A percentile compares a stretch with the other conserved stretches of the same genome.
phyloP scores from a whole-genome alignment of 345 rosid genomes.

The Brassica cretica region DNA sequence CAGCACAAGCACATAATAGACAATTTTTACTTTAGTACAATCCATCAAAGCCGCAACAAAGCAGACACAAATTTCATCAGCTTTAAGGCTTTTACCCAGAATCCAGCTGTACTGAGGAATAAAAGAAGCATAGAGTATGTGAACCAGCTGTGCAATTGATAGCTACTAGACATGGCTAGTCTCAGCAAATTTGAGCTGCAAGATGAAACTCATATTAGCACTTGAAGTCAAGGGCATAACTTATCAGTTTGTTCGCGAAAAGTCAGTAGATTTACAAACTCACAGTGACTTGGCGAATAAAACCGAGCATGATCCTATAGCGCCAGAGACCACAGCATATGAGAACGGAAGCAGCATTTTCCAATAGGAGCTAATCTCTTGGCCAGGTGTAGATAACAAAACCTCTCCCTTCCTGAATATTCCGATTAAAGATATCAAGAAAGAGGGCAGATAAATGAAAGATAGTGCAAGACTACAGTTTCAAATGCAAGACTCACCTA shows the following conservation, averaged over 20 bases:
- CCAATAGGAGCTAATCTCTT: slow-evolving; percentile 82
- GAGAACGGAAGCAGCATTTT: slow-evolving; percentile 89
- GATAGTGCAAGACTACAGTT: background rate
- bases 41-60: slow-evolving; percentile 5
- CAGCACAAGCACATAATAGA: slow-evolving; percentile 22
- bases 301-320: slow-evolving; percentile 96
- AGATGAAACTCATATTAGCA: slow-evolving; percentile 32
- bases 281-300: slow-evolving; percentile 98
- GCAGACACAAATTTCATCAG: background rate
- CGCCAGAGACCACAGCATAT: slow-evolving; percentile 96
- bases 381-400: slow-evolving; percentile 61
- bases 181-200: slow-evolving; percentile 91
- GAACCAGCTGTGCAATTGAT: slow-evolving; percentile 93
- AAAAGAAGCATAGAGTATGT: slow-evolving; percentile 95
- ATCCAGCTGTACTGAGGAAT: slow-evolving; percentile 97
- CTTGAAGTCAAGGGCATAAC: slow-evolving; percentile 11
- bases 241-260: background rate
- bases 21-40: slow-evolving; percentile 7
- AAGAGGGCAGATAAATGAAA: background rate
- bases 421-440: slow-evolving; percentile 6
- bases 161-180: slow-evolving; percentile 85
- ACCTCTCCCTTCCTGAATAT: slow-evolving; percentile 86
- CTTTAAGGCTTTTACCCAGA: slow-evolving; percentile 73
- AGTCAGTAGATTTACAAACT: slow-evolving; percentile 36
- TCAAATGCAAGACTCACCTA: slow-evolving; percentile 47